Percentiles rank a stretch among this genome's conserved stretches.
phyloP scores from a whole-genome alignment of 768 basidiomycete genomes.

The Kondoa subrosea region DNA sequence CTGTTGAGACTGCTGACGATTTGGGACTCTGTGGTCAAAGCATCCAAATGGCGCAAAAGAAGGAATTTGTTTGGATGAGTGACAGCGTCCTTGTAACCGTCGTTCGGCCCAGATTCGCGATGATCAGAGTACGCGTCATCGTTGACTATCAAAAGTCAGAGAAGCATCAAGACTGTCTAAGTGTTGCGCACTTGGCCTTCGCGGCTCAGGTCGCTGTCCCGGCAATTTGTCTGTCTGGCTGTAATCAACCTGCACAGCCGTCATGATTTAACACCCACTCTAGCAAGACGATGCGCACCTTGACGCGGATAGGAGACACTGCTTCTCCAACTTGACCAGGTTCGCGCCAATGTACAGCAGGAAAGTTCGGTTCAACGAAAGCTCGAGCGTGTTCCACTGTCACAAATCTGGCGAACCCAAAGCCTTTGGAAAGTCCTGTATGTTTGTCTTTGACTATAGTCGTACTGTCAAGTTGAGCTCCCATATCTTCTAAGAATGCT shows the following conservation, averaged over 20 bases:
- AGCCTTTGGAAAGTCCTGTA: slow-evolving; percentile 87
- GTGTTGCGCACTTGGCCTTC: not conserved
- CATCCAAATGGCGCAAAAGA: slow-evolving; percentile 77
- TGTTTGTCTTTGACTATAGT: slow-evolving; percentile 92
- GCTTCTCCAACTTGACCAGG: not conserved
- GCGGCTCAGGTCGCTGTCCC: slow-evolving; percentile 31
- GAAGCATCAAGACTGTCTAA: not conserved
- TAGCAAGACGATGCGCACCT: not conserved
- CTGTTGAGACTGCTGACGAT: slow-evolving; percentile 66
- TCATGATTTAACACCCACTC: not conserved
- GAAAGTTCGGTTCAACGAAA: slow-evolving; percentile 79
- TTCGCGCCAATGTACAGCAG: slow-evolving; percentile 55
- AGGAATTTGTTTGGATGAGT: slow-evolving; percentile 57
- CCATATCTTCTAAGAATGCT: slow-evolving; percentile 29
- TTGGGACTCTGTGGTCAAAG: slow-evolving; percentile 68
- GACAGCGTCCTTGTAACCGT: slow-evolving; percentile 91
- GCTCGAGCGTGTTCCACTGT: slow-evolving; percentile 69
- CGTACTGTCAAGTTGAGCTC: slow-evolving; percentile 32
- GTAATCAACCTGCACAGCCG: slow-evolving; percentile 3
- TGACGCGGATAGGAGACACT: not conserved
- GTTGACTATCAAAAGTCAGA: not conserved
- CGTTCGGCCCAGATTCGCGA: slow-evolving; percentile 42
- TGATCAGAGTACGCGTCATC: slow-evolving; percentile 30
- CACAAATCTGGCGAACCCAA: slow-evolving; percentile 90
- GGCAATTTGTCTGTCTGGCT: slow-evolving; percentile 39